Percentiles rank a stretch among this genome's conserved stretches.
Evolutionary conservation across 768 basidiomycete species (phyloP).

Genomic region (Podaxis sp.): DNA sequence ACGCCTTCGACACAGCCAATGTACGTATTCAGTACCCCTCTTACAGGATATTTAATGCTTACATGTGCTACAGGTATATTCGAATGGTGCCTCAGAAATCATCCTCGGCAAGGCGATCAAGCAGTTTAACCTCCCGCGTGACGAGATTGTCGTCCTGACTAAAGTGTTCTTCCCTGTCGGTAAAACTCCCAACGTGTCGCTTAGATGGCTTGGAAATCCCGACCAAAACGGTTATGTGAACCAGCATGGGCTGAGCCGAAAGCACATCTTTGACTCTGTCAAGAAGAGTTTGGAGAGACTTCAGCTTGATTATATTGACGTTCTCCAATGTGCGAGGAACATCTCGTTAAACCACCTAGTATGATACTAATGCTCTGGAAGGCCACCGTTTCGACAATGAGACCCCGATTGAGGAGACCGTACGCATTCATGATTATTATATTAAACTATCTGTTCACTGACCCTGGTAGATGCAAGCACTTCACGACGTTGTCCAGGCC

Average conservation of each 20-base stretch:
- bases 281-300: conserved; percentile 64
- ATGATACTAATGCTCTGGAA: conserved; percentile 30
- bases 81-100: conserved; percentile 62
- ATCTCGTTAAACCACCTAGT: conserved; percentile 10
- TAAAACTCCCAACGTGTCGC: conserved; percentile 16
- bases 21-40: conserved; percentile 20
- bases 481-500: conserved; percentile 62
- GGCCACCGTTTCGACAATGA: conserved; percentile 57
- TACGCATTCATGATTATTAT: conserved; percentile 16
- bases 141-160: conserved; percentile 80
- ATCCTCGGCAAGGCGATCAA: conserved; percentile 74
- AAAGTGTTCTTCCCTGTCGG: conserved; percentile 44
- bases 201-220: conserved; percentile 12
- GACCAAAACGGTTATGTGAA: conserved; percentile 51
- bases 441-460: neutral
- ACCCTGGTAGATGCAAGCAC: conserved; percentile 53
- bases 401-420: conserved; percentile 59
- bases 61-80: conserved; percentile 45
- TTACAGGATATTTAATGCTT: neutral
- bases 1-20: conserved; percentile 60
- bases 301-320: conserved; percentile 74
- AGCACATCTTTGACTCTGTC: conserved; percentile 74
- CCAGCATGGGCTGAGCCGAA: conserved; percentile 43
- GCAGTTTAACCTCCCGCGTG: conserved; percentile 58
- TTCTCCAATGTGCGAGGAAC: conserved; percentile 58